A percentile compares a stretch with the other conserved stretches of the same genome.
These are phyloP conservation scores for Cryptosporidium parvum DNA, from an alignment of 169 alveolate species.

Conservation along the genomic window DNA sequence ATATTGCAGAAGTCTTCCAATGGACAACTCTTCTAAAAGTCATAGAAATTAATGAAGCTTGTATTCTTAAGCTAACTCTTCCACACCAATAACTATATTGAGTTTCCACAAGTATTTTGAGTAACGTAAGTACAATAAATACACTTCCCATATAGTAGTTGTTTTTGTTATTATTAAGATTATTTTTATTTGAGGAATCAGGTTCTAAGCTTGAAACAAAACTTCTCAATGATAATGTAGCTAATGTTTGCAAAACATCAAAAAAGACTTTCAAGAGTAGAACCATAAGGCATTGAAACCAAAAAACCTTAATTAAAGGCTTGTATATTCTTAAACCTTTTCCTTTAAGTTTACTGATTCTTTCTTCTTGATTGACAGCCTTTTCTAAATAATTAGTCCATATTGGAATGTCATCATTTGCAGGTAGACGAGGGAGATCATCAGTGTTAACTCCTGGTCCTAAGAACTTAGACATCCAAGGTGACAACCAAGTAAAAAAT, in stretches of 20 bases:
- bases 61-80: constrained; percentile 69
- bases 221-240: constrained; percentile 53
- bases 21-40: constrained; percentile 70
- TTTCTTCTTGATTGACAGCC: constrained; percentile 68
- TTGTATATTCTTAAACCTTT: constrained; percentile 19
- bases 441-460: constrained; percentile 47
- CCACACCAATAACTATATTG: constrained; percentile 76
- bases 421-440: constrained; percentile 66
- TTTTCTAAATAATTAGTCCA: constrained; percentile 54
- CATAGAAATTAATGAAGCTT: constrained; percentile 63
- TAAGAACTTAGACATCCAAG: constrained; percentile 67
- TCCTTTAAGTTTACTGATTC: constrained; percentile 49
- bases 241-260: constrained; percentile 47
- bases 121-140: constrained; percentile 27
- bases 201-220: constrained; percentile 72
- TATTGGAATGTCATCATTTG: constrained; percentile 18
- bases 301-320: constrained; percentile 61
- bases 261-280: constrained; percentile 24
- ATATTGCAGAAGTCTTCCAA: constrained; percentile 67
- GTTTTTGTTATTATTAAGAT: background rate
- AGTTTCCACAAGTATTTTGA: constrained; percentile 54
- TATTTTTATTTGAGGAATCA: background rate
- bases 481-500: constrained; percentile 64
- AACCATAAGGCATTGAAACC: constrained; percentile 56
- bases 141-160: constrained; percentile 45